A percentile compares a stretch with the other conserved stretches of the same genome.
Evolutionary conservation across 306 rosid species (phyloP).

Genomic region (Glycine soja): DNA sequence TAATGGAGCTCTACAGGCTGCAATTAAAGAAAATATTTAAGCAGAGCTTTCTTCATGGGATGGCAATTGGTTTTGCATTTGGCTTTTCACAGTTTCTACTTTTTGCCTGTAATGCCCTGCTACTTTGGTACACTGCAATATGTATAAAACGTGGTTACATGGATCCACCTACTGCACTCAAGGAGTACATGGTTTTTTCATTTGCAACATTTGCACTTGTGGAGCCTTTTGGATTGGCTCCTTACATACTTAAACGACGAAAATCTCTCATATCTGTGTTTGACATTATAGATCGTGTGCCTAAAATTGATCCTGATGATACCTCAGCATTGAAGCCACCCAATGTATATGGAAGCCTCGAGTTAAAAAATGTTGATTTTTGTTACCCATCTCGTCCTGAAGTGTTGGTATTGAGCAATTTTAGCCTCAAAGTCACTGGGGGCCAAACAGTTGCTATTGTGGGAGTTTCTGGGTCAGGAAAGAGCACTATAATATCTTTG

Average conservation of each 20-base stretch:
- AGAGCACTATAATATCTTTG: slow-evolving; percentile 97
- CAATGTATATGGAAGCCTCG: slow-evolving; percentile 94
- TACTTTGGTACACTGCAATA: slow-evolving; percentile 93
- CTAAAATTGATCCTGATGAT: slow-evolving; percentile 97
- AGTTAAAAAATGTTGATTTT: slow-evolving; percentile 89
- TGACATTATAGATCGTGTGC: slow-evolving; percentile 96
- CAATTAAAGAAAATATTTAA: slow-evolving; percentile 88
- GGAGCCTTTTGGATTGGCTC: slow-evolving; percentile 99
- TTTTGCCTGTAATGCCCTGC: slow-evolving; percentile 97
- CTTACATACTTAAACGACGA: slow-evolving; percentile 97
- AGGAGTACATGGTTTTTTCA: slow-evolving; percentile 97
- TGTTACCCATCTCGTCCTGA: slow-evolving; percentile 99
- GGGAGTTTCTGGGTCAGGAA: slow-evolving; percentile 99
- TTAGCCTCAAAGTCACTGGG: slow-evolving; percentile 91
- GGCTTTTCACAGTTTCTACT: slow-evolving; percentile 98
- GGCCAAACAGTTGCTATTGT: slow-evolving; percentile 98
- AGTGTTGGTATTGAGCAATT: slow-evolving; percentile 91
- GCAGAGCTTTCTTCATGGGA: slow-evolving; percentile 94
- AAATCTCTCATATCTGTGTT: slow-evolving; percentile 97
- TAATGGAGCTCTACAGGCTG: slow-evolving; percentile 95
- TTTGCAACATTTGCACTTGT: slow-evolving; percentile 98
- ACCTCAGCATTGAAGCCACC: slow-evolving; percentile 89
- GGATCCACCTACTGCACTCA: slow-evolving; percentile 75
- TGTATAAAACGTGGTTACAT: slow-evolving; percentile 54
- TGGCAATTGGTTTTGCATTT: slow-evolving; percentile 96